These are phyloP conservation scores for Corymbia calophylla DNA, from an alignment of 441 rosid genomes.

Conservation along the genomic window DNA sequence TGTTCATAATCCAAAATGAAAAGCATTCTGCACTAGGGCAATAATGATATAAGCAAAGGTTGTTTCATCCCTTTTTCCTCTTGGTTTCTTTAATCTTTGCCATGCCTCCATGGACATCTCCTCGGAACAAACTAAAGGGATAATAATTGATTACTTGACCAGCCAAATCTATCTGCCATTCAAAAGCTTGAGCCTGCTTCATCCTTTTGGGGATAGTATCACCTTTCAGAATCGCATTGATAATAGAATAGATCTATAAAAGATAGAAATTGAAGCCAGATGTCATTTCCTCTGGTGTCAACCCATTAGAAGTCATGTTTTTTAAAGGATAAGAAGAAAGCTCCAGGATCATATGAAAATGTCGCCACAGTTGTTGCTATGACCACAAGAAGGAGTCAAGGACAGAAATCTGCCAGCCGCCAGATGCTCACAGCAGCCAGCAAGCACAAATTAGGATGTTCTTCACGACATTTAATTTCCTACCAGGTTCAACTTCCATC, in stretches of 20 bases:
- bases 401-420: background rate
- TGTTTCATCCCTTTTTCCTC: background rate
- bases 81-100: background rate
- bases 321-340: background rate
- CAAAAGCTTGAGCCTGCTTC: background rate
- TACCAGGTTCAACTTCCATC: background rate
- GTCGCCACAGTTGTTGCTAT: background rate
- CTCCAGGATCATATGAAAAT: background rate
- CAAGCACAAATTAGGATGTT: background rate
- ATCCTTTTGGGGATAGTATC: background rate
- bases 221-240: background rate
- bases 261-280: background rate
- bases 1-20: background rate
- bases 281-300: background rate
- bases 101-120: background rate
- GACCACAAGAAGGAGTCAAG: background rate
- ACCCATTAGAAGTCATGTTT: background rate
- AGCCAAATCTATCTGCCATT: background rate
- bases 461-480: background rate
- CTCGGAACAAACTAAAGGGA: background rate
- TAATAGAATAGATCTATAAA: background rate
- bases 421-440: background rate
- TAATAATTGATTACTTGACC: background rate
- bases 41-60: too few species aligned
- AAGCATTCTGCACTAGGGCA: background rate